Evolutionary conservation across 768 basidiomycete species (phyloP).

Genomic region (Leccinum truebloodii): DNA sequence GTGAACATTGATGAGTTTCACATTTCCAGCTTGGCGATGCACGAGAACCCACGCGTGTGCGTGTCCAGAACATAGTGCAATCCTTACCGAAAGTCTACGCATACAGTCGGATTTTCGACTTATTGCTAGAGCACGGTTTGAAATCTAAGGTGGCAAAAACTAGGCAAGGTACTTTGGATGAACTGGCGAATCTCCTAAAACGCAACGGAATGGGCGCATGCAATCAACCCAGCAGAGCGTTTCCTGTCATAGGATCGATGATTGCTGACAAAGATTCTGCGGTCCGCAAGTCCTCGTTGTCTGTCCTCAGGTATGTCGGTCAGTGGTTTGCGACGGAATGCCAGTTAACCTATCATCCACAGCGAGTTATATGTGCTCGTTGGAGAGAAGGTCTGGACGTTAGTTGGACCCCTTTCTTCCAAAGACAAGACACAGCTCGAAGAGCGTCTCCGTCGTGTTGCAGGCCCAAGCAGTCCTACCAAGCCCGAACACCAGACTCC

Average conservation of each 20-base stretch:
- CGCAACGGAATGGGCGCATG: constrained; percentile 82
- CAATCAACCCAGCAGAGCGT: constrained; percentile 73
- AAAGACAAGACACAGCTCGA: constrained; percentile 94
- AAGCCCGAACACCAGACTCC: constrained; percentile 42
- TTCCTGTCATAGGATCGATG: constrained; percentile 73
- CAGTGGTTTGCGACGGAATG: constrained; percentile 2
- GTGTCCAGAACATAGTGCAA: constrained; percentile 85
- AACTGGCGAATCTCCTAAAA: constrained; percentile 73
- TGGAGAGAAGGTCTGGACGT: constrained; percentile 83
- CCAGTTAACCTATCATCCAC: constrained; percentile 17
- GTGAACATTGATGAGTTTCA: constrained; percentile 5
- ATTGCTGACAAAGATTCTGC: constrained; percentile 88
- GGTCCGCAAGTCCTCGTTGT: constrained; percentile 85
- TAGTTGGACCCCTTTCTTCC: constrained; percentile 71
- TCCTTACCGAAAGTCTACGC: constrained; percentile 88
- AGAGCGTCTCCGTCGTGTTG: constrained; percentile 82
- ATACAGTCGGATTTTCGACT: constrained; percentile 87
- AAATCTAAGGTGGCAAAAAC: constrained; percentile 92
- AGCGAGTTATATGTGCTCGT: constrained; percentile 82
- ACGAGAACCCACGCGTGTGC: constrained; percentile 74
- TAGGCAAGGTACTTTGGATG: constrained; percentile 83
- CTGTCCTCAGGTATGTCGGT: constrained; percentile 68
- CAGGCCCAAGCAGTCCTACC: constrained; percentile 56
- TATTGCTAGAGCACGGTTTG: constrained; percentile 85
- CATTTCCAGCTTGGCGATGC: constrained; percentile 82